Conservation (phyloP, 257 asterid genomes). For the Solanum sitiens region DNA sequence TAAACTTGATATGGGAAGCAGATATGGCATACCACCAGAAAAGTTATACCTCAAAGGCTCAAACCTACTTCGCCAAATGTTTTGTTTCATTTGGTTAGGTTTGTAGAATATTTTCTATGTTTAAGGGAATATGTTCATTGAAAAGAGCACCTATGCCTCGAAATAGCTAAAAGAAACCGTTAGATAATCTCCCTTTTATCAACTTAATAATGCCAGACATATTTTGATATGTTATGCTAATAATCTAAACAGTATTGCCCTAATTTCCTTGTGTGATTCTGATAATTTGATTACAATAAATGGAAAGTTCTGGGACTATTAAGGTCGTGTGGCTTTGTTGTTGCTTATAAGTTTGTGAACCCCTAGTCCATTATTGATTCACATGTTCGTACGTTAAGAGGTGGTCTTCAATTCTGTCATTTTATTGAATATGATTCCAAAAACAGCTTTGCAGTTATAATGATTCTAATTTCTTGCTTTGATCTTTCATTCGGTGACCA, state of each 20-base stretch:
- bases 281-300: background rate
- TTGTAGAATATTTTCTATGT: background rate
- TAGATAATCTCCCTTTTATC: background rate
- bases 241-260: background rate
- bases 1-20: background rate
- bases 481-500: background rate
- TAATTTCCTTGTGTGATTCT: background rate
- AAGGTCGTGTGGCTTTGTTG: background rate
- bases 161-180: background rate
- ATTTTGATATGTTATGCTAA: background rate
- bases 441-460: background rate
- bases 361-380: background rate
- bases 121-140: background rate
- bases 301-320: background rate
- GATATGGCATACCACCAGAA: background rate
- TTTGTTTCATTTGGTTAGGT: background rate
- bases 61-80: background rate
- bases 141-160: background rate
- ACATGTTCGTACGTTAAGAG: background rate
- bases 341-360: background rate
- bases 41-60: background rate
- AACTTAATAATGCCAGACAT: background rate
- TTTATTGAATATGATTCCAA: background rate
- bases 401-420: background rate
- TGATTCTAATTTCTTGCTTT: background rate